Evolutionary conservation across 139 green algal genomes (phyloP).

Genomic region (Picochlorum sp.): DNA sequence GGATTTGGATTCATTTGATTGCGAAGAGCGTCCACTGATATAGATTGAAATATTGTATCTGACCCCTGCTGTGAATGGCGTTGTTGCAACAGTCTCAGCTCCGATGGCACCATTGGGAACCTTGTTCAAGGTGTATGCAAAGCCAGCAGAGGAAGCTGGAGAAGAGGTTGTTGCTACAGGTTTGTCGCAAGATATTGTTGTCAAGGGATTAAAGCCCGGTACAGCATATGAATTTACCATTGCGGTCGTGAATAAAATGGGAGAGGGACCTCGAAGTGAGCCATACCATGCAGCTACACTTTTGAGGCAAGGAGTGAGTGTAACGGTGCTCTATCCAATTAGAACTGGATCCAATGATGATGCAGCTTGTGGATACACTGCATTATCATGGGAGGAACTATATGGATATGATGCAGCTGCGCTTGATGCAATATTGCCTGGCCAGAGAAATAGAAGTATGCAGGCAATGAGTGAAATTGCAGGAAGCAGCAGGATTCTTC

Average conservation of each 20-base stretch:
- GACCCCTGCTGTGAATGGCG: neutral
- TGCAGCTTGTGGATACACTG: neutral
- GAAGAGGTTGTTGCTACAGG: neutral
- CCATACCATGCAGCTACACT: conserved; percentile 8
- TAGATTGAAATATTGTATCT: conserved; percentile 8
- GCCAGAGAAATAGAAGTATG: too few relatives aligned
- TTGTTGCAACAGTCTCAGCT: neutral
- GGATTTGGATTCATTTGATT: neutral
- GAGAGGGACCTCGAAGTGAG: conserved; percentile 6
- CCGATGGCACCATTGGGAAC: neutral
- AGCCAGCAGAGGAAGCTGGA: conserved; percentile 5
- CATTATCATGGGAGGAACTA: neutral
- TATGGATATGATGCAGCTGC: conserved; percentile 1
- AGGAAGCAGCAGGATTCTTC: too few relatives aligned
- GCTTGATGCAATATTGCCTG: too few relatives aligned
- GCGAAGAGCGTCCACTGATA: neutral
- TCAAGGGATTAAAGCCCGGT: neutral
- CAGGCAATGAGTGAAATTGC: too few relatives aligned
- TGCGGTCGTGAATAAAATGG: neutral
- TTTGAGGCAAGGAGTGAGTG: conserved; percentile 8
- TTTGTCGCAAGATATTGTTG: neutral
- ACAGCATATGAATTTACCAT: conserved; percentile 6
- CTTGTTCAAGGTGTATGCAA: conserved; percentile 1
- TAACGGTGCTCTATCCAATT: conserved; percentile 2
- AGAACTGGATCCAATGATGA: neutral